Evolutionary conservation across 2,329 filamentous ascomycete genomes (phyloP).

Genomic region (Grosmannia huntii): DNA sequence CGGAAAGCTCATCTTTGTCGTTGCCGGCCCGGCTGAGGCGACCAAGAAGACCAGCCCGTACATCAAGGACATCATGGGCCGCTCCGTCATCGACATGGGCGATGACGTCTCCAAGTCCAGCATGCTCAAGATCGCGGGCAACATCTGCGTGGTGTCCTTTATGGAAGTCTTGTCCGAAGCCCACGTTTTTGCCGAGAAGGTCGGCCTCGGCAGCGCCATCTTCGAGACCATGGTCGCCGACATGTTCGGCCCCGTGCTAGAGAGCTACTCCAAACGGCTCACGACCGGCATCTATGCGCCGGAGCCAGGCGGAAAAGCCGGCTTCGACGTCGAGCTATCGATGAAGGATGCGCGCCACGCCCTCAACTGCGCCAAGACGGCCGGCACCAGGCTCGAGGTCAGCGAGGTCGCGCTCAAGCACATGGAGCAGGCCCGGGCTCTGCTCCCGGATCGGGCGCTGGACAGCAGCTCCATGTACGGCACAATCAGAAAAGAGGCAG

Average conservation of each 20-base stretch:
- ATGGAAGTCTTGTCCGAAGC: conserved; percentile 5
- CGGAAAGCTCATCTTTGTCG: conserved; percentile 5
- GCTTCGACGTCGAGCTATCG: conserved; percentile 1
- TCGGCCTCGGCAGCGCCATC: not conserved
- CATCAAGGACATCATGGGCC: conserved; percentile 4
- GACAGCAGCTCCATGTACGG: conserved; percentile 7
- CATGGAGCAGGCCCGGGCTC: not conserved
- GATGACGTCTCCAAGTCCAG: not conserved
- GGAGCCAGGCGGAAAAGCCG: not conserved
- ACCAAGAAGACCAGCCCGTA: not conserved
- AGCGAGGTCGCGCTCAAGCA: conserved; percentile 1
- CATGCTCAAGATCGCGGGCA: conserved; percentile 5
- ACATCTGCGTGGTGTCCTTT: conserved; percentile 4
- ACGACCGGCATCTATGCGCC: conserved; percentile 4
- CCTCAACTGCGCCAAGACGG: not conserved
- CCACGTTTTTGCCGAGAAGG: conserved; percentile 5
- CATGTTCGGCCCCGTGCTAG: conserved; percentile 6
- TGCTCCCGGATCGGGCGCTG: not conserved
- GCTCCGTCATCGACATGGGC: conserved; percentile 2
- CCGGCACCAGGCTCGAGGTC: not conserved
- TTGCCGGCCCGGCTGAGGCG: not conserved
- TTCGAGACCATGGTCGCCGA: conserved; percentile 2
- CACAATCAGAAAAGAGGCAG: not conserved
- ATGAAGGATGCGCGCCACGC: conserved; percentile 4
- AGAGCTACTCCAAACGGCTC: conserved; percentile 5